These are phyloP conservation scores for Stellera chamaejasme DNA, from an alignment of 345 rosid genomes.

Conservation along the genomic window DNA sequence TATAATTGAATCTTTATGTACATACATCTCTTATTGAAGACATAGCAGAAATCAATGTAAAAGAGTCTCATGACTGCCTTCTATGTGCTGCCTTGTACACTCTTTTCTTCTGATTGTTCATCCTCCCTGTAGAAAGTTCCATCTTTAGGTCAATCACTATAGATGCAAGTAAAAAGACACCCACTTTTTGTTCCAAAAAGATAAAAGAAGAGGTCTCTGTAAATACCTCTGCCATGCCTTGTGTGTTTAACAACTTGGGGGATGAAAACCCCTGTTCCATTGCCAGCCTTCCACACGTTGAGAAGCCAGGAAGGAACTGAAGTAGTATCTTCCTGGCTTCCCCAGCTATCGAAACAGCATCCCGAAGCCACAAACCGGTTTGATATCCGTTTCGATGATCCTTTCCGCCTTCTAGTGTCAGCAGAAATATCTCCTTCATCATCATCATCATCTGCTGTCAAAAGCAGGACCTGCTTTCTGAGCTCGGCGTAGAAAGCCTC, in stretches of 20 bases:
- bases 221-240: constrained; percentile 16
- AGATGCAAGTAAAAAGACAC: background rate
- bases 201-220: background rate
- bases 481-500: constrained; percentile 30
- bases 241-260: constrained; percentile 23
- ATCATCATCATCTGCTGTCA: constrained; percentile 35
- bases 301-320: constrained; percentile 20
- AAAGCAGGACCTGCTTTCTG: constrained; percentile 31
- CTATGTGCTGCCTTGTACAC: constrained; percentile 4
- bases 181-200: background rate
- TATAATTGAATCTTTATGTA: no score
- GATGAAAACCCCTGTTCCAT: constrained; percentile 56
- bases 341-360: constrained; percentile 18
- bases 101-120: constrained; percentile 14
- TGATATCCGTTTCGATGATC: background rate
- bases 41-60: background rate
- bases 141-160: background rate
- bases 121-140: constrained; percentile 19
- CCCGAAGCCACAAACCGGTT: constrained; percentile 13
- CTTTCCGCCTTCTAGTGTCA: background rate
- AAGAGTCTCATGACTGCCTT: background rate
- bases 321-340: constrained; percentile 8
- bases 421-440: background rate
- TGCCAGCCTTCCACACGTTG: constrained; percentile 21
- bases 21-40: background rate